A percentile compares a stretch with the other conserved stretches of the same genome.
Evolutionary conservation across 768 basidiomycete genomes (phyloP).

Genomic region (Naganishia kalamii): DNA sequence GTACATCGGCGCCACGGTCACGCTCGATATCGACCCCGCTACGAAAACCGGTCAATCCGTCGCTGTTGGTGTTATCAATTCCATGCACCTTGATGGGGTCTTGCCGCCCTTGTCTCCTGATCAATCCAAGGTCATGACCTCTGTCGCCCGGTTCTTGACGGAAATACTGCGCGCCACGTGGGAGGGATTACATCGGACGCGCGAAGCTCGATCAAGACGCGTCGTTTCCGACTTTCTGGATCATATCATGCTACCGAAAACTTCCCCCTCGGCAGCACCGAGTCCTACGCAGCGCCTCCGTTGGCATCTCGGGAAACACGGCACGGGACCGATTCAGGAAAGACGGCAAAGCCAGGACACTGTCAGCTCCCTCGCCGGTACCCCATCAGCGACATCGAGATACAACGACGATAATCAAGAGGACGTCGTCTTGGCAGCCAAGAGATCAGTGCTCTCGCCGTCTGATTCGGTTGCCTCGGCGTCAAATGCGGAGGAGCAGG

Average conservation of each 20-base stretch:
- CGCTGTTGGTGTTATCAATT: slow-evolving; percentile 24
- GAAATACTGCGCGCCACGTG: slow-evolving; percentile 34
- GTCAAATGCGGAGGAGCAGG: not conserved
- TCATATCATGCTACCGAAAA: slow-evolving; percentile 23
- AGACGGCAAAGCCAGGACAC: not conserved
- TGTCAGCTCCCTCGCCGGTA: not conserved
- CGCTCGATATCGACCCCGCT: slow-evolving; percentile 7
- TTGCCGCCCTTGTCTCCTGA: not conserved
- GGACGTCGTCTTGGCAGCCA: not conserved
- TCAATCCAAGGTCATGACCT: slow-evolving; percentile 25
- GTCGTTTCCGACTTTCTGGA: slow-evolving; percentile 31
- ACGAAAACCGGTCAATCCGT: not conserved
- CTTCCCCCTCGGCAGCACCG: not conserved
- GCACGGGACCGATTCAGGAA: not conserved
- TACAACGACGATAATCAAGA: not conserved
- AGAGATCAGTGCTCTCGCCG: not conserved
- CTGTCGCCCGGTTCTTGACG: slow-evolving; percentile 30
- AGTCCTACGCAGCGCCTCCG: not conserved
- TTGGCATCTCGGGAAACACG: not conserved
- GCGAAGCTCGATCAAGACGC: slow-evolving; percentile 28
- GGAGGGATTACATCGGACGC: slow-evolving; percentile 31
- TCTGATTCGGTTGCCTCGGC: no score
- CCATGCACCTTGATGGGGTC: slow-evolving; percentile 14
- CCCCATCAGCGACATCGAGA: not conserved
- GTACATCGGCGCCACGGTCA: slow-evolving; percentile 1